These are phyloP conservation scores for Polygonum aviculare DNA, from an alignment of 148 eudicot genomes.

Conservation along the genomic window DNA sequence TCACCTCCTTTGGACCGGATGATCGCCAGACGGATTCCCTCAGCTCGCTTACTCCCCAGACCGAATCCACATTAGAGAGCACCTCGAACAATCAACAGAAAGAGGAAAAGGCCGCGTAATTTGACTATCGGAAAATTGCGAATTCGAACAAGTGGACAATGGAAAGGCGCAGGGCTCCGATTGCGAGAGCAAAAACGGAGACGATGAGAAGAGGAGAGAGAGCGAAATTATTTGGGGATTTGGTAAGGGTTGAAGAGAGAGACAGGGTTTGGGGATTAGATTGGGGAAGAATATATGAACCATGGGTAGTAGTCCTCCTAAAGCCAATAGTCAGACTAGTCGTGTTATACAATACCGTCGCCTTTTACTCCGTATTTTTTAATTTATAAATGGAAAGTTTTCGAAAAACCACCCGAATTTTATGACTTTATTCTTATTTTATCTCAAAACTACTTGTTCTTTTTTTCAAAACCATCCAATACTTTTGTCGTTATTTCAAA, in stretches of 20 bases:
- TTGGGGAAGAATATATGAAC: not conserved
- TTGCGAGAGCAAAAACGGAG: constrained; percentile 1
- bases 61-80: not conserved
- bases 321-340: constrained; percentile 7
- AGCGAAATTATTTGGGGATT: constrained; percentile 3
- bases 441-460: too few relatives aligned
- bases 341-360: constrained; percentile 4
- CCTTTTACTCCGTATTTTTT: not conserved
- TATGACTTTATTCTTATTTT: not conserved
- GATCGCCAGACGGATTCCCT: not conserved
- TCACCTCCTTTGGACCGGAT: constrained; percentile 8
- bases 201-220: constrained; percentile 2
- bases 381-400: not conserved
- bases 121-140: not conserved
- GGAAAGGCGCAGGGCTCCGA: not conserved
- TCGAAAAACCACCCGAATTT: not conserved
- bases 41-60: constrained; percentile 1
- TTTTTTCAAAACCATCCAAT: too few relatives aligned
- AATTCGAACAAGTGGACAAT: not conserved
- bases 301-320: not conserved
- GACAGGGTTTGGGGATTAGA: constrained; percentile 6
- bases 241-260: constrained; percentile 11
- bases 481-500: too few relatives aligned
- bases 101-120: not conserved
- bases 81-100: not conserved